Evolutionary conservation across 257 asterid species (phyloP), one percentile per base, ranked within the genome.

Genomic region (Verbena officinalis): DNA sequence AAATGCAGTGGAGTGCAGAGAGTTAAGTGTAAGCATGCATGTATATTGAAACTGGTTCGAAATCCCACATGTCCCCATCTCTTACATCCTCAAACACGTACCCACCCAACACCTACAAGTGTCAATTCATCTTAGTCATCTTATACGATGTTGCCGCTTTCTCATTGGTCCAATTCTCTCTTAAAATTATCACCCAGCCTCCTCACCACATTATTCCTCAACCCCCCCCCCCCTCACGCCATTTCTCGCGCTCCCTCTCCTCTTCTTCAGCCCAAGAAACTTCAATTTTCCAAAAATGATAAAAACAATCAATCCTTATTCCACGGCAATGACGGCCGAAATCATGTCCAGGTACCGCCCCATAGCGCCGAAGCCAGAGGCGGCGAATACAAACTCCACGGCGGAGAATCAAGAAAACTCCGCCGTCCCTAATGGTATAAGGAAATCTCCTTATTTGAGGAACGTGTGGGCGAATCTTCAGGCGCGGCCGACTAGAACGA

Each of bases 301-400:
- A 59, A 90, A 82, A 45, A 78, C 97, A 0, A 63, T 82, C 59
- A 83, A 75, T 13, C 86, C 93, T 9, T 83, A 79, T 67, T 63
- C 81, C 63, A 56, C 92, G 2, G 78, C 90, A 31, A 78, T 79
- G 40, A 90, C 99, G 5, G 99, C 97, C 10, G 91, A 90, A 58
- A 93, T 93, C 78, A 87, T 93, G 96, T 86, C 97, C 5, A 45
- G 96, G 7, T 93, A 90, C 56, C 67, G 97, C 65, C 99, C 99
- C 0, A 93, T 93, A 4, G 97, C 97, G 5, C 99, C 99, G 7
- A 93, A 86, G 53, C 99, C 99, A 0, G 91, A 85, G 22, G 7
- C 80, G 17, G 68, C 82, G 0, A 39, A 66, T 5, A 10, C 59
- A 8, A 44, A 39, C 39, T 9, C 81, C 55, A 2, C 39, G 7